Evolutionary conservation across 2,329 filamentous ascomycete genomes (phyloP), one percentile per base, ranked within the genome.

Genomic region (Xylariaceae sp.): DNA sequence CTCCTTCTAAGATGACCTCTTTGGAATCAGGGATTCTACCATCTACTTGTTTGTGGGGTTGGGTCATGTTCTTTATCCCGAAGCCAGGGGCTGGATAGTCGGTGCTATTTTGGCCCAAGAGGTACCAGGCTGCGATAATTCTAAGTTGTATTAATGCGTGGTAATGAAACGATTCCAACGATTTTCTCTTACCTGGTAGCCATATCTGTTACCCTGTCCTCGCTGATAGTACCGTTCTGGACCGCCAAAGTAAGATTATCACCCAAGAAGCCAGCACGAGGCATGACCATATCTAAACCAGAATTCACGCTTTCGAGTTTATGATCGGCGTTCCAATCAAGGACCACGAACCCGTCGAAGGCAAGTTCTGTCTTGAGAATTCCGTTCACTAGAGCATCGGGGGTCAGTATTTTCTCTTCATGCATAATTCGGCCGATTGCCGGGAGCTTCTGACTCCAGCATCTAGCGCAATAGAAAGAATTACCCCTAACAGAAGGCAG

Each of bases 121-220:
- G 75, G 58, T 84, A 86, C 80, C 82, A 86, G 0, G 82, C 76
- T 1, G 84, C 81, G 0, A 89, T 72, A 63, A 89, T 88, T 54
- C 87, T 83, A 23, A 83, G 57, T 57, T 78, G 70, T 40, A 83
- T 79, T 7, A 56, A 44, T 10, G 12, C 4, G 20, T 23, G 18
- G 23, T 23, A 9, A 3, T 29, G 26, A 2, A 18, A 43, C 79
- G 67, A 56, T 75, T 67, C 26, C 85, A 76, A 50, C 82, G 2
- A 12, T 40, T 40, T 16, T 40, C 44, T 10, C 56, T 59, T 85
- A 78, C 60, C 91, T 86, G 9, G 87, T 88, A 0, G 84, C 89
- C 85, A 93, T 93, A 71, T 96, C 91, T 52, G 89, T 87, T 1
- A 96, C 68, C 21, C 91, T 81, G 68, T 81, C 86, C 62, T 88